Conservation (phyloP, 208 protist species). For the Kentomonas sorsogonicus region DNA sequence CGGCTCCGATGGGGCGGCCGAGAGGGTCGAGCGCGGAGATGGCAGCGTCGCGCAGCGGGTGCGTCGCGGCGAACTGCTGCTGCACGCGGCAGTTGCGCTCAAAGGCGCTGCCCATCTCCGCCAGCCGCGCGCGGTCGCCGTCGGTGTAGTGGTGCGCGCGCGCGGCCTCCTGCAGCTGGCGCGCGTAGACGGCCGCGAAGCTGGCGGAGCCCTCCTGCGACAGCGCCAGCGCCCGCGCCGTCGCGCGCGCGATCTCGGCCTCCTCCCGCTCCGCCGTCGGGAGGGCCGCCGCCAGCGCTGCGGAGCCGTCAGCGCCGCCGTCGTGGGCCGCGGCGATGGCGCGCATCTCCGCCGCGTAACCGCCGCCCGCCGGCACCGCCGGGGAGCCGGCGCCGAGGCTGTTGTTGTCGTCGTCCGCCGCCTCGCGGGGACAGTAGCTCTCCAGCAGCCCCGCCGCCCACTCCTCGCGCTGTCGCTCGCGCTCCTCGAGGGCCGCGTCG, state of each 20-base stretch:
- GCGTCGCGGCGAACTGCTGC: too few relatives aligned
- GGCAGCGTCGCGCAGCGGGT: too few relatives aligned
- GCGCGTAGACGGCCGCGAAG: slow-evolving; percentile 24
- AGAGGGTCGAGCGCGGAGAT: too few relatives aligned
- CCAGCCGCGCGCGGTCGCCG: slow-evolving; percentile 33
- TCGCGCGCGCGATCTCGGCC: slow-evolving; percentile 28
- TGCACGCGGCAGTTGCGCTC: too few relatives aligned
- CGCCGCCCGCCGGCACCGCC: too few relatives aligned
- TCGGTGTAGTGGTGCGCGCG: slow-evolving; percentile 45
- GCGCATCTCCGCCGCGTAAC: background rate
- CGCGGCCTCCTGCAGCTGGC: slow-evolving; percentile 24
- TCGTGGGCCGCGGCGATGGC: background rate
- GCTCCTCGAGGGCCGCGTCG: background rate
- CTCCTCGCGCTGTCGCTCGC: background rate
- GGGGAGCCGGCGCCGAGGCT: background rate
- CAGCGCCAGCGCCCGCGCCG: slow-evolving; percentile 25
- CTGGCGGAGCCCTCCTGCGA: slow-evolving; percentile 19
- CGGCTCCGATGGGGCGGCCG: too few relatives aligned
- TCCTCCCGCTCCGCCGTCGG: slow-evolving; percentile 5
- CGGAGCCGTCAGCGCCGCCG: slow-evolving; percentile 6
- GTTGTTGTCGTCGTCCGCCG: background rate
- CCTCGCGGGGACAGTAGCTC: background rate
- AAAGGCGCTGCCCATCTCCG: slow-evolving; percentile 20
- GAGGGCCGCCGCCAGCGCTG: background rate
- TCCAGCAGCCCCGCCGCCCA: background rate